Conservation (phyloP, 805 yeast species). For the Lipomyces yamadae region DNA sequence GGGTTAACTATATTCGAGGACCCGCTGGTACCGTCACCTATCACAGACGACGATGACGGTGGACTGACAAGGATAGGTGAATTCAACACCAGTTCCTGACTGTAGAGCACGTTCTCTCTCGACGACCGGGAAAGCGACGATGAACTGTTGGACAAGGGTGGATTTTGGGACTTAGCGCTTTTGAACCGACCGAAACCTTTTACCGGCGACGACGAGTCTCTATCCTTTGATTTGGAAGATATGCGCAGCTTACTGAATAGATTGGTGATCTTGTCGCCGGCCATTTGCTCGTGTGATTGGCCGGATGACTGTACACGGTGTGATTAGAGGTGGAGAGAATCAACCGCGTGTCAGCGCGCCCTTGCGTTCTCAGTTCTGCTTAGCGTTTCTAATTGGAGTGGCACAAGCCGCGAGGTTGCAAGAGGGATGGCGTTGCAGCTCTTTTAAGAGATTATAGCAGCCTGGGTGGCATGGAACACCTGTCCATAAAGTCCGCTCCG, state of each 20-base stretch:
- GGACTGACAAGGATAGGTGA: not conserved
- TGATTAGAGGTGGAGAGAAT: not conserved
- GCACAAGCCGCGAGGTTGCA: not conserved
- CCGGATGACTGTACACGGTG: not conserved
- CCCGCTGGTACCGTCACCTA: not conserved
- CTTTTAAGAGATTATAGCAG: not conserved
- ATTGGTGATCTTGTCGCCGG: conserved; percentile 17
- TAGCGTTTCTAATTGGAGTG: not conserved
- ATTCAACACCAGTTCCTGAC: not conserved
- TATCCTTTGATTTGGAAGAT: conserved; percentile 11
- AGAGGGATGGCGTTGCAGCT: not conserved
- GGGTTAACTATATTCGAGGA: conserved; percentile 15
- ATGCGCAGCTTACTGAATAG: conserved; percentile 19
- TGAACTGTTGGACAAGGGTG: not conserved
- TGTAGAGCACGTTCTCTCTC: not conserved
- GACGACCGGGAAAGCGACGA: not conserved
- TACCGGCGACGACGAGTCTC: not conserved
- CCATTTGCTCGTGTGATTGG: not conserved
- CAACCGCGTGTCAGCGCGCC: not conserved
- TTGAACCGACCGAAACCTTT: conserved; percentile 8
- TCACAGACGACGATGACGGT: conserved; percentile 2
- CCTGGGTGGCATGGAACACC: not conserved
- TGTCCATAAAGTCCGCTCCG: not conserved
- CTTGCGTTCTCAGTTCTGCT: not conserved
- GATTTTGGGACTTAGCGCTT: conserved; percentile 8